Evolutionary conservation across 1,284 basidiomycete genomes (phyloP), one percentile per base, ranked within the genome.

Genomic region (Volvariella volvacea): DNA sequence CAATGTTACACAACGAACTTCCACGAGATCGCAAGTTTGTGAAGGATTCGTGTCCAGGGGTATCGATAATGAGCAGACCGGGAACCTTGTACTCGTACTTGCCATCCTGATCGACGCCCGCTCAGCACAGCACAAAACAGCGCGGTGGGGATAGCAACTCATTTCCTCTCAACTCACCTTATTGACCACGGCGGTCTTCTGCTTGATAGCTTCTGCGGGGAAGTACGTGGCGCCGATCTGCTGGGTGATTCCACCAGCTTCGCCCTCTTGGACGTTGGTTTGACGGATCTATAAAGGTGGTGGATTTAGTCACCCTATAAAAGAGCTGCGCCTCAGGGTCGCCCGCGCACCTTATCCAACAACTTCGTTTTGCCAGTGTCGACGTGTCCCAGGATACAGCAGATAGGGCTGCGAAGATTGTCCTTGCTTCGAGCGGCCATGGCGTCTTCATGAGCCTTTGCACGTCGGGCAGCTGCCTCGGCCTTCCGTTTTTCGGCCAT

Each of bases 171-270:
- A 31, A 61, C 64, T 43, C 50, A 83, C 88, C 67, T 80, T 87
- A 68, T 97, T 95, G 66, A 99, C 71, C 15, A 96, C 92, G 15
- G 74, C 72, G 1, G 95, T 98, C 76, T 99, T 99, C 45, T 80
- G 79, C 66, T 87, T 82, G 63, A 99, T 96, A 4, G 93, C 92
- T n/a, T 94, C 89, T 41, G 88, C 85, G 39, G 96, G 96, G 83
- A 99, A 99, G 74, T 96, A 99, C 0, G 96, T 99, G n/a, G 96
- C 96, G 75, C 96, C 96, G 55, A 99, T 99, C 63, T 99, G 96
- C 67, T 99, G 96, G 0, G 96, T 99, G 63, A 99, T 99, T 73
- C 96, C 96, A 61, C 96, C 96, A 1, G 96, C 96, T 78, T 99
- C 96, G 48, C 96, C 96, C 64, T 97, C 95, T 71, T 99, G 95